These are phyloP conservation scores for Cardamine chenopodiifolia DNA, from an alignment of 345 rosid genomes.

Conservation along the genomic window DNA sequence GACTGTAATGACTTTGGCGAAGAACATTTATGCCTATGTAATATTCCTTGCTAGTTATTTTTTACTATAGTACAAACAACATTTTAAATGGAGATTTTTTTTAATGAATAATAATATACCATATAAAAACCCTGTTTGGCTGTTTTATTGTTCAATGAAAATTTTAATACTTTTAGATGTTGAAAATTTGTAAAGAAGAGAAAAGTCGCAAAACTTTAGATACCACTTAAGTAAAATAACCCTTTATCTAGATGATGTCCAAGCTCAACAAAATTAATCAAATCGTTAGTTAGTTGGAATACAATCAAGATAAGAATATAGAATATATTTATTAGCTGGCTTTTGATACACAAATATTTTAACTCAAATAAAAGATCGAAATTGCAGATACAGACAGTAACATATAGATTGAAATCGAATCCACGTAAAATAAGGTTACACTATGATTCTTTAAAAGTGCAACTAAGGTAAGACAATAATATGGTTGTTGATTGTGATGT, in stretches of 20 bases:
- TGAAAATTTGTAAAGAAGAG: not conserved
- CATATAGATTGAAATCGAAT: no score
- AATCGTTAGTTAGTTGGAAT: not conserved
- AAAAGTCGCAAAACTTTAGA: not conserved
- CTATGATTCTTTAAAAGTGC: no score
- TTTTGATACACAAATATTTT: no score
- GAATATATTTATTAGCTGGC: not conserved
- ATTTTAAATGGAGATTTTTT: not conserved
- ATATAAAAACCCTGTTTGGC: not conserved
- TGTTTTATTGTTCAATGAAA: not conserved
- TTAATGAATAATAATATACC: not conserved
- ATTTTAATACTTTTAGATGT: not conserved
- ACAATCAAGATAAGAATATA: not conserved
- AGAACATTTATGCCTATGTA: conserved; percentile 34
- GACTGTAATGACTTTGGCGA: conserved; percentile 20
- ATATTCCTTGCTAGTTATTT: conserved; percentile 9
- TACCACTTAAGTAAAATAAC: no score
- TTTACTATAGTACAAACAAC: not conserved
- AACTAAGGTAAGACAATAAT: no score
- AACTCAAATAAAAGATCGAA: no score
- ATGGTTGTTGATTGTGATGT: no score
- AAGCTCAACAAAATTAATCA: not conserved
- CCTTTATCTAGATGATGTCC: not conserved
- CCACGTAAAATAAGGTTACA: no score
- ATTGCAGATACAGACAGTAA: no score